Evolutionary conservation across 192 early-diverging fungal species (phyloP), one percentile per base, ranked within the genome.

Genomic region (Dissophora globulifera): DNA sequence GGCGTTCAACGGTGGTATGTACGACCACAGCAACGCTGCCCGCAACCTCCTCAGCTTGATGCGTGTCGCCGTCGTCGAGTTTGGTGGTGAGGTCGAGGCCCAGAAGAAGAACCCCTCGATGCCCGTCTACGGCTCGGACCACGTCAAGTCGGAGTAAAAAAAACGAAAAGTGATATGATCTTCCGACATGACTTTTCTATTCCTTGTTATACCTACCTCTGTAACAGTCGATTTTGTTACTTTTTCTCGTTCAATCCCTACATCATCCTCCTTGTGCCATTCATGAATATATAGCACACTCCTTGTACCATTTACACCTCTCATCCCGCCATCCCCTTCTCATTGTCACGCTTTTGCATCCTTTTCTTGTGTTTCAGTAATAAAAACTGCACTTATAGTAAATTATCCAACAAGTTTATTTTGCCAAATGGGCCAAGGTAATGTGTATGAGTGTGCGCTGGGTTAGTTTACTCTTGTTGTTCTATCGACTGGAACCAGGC

Each of bases 1-100:
- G 17, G 85, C 92, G 6, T 96, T 97, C 87, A 97, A 97, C 68
- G 96, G 96, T 42, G 94, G 92, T 58, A 87, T 97, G 57, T 98
- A 98, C 84, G 83, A 92, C 79, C 96, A 98, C 81, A 88, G 91
- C 70, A 97, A 96, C 57, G 95, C 92, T 46, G 95, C 95, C 15
- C 88, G 96, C 51, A 95, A 96, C 85, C 82, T 98, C 42, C 83
- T 95, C 83, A 86, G 90, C 12, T 84, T 83, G 60, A 87, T 92
- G 86, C 90, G 92, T 65, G 84, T 93, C 41, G 91, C 87, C 60
- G 86, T 88, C 50, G 69, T 88, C 22, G 68, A 78, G 50, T 84
- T 68, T 68, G 86, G 86, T 59, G 81, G 81, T 27, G 81, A 82
- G 56, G 81, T 82, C 59, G 76, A 79, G 65, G 61, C 56, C 55